Conservation (phyloP, 176 grass and related monocot genomes). For the Oryza punctata region DNA sequence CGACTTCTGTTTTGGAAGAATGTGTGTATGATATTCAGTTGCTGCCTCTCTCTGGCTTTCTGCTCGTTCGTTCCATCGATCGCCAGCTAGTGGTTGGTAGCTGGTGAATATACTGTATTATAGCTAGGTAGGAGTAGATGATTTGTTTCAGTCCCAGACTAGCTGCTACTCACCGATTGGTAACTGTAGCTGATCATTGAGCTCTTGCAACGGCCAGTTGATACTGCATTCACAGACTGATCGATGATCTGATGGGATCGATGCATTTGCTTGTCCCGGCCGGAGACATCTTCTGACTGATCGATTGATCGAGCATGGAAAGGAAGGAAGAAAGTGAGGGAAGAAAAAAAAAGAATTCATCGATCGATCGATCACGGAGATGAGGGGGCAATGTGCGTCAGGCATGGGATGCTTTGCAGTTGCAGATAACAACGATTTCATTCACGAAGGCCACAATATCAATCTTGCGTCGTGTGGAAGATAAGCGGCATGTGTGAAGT, state of each 20-base stretch:
- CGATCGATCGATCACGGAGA: neutral
- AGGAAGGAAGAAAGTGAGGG: neutral
- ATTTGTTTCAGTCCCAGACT: neutral
- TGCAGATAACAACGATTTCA: conserved; percentile 3
- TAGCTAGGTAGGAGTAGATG: neutral
- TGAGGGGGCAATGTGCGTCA: neutral
- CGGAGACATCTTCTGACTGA: neutral
- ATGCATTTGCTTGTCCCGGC: neutral
- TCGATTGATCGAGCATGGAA: neutral
- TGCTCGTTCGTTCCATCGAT: neutral
- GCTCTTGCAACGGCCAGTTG: neutral
- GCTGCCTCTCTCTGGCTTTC: neutral
- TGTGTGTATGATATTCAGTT: conserved; percentile 7
- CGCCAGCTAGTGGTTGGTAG: conserved; percentile 26
- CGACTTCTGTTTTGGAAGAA: conserved; percentile 42
- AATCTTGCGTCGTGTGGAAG: conserved; percentile 24
- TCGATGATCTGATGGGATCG: neutral
- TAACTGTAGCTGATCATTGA: neutral
- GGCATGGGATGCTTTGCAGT: conserved; percentile 29
- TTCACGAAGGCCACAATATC: neutral
- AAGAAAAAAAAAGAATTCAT: neutral
- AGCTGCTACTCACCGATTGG: neutral
- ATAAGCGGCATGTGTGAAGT: conserved; percentile 52
- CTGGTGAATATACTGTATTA: neutral
- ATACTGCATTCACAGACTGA: neutral